Conservation (phyloP, 2,329 filamentous ascomycete species). For the Bimuria novae-zelandiae region DNA sequence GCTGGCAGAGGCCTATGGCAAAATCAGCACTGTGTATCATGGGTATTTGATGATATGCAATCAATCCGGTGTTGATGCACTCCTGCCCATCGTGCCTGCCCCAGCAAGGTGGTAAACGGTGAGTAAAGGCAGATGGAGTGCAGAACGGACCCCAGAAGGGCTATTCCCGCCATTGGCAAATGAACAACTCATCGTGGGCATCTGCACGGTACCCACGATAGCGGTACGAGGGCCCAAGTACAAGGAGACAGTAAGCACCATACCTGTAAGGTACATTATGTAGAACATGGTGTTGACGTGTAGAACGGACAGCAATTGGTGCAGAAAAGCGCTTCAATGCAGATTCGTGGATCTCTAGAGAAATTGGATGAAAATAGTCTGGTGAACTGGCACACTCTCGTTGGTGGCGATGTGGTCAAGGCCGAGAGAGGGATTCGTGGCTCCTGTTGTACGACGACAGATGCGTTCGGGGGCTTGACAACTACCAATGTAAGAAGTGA, state of each 20-base stretch:
- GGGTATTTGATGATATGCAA: not conserved
- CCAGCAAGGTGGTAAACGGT: slow-evolving; percentile 20
- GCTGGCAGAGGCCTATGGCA: slow-evolving; percentile 81
- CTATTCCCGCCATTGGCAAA: slow-evolving; percentile 18
- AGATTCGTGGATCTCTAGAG: slow-evolving; percentile 29
- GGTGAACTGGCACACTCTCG: slow-evolving; percentile 42
- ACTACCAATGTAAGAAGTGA: slow-evolving; percentile 44
- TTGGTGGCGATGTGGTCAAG: slow-evolving; percentile 37
- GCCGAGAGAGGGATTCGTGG: slow-evolving; percentile 38
- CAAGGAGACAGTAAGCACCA: slow-evolving; percentile 23
- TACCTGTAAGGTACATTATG: slow-evolving; percentile 52
- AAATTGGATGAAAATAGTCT: slow-evolving; percentile 27
- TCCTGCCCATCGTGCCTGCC: not conserved
- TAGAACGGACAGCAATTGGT: slow-evolving; percentile 28
- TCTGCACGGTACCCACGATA: slow-evolving; percentile 11
- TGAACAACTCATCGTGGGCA: slow-evolving; percentile 12
- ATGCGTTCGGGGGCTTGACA: slow-evolving; percentile 36
- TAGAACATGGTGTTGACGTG: slow-evolving; percentile 47
- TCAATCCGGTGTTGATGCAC: not conserved
- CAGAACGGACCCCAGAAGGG: not conserved
- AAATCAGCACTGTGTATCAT: slow-evolving; percentile 13
- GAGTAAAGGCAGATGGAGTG: slow-evolving; percentile 13
- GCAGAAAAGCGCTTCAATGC: slow-evolving; percentile 30
- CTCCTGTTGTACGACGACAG: slow-evolving; percentile 44
- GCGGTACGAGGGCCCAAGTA: slow-evolving; percentile 14